phyloP scores from a whole-genome alignment of 768 basidiomycete species.

The Coprinopsis sp. region DNA sequence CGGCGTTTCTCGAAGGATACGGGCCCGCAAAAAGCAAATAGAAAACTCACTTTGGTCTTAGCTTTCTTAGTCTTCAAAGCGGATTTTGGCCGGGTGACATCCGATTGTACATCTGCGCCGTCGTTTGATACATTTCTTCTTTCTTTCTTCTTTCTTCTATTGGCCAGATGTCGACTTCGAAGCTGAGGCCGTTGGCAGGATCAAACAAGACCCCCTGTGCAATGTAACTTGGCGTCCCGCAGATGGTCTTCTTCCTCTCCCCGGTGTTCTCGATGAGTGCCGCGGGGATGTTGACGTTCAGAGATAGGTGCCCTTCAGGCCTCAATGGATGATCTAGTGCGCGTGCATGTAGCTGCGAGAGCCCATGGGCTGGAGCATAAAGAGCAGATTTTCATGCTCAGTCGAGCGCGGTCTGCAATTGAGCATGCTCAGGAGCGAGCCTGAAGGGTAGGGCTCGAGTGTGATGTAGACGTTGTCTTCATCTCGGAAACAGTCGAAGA shows the following conservation, averaged over 20 bases:
- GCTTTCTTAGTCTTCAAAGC: constrained; percentile 95
- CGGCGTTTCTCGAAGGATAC: background rate
- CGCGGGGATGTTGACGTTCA: constrained; percentile 84
- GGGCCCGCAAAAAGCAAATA: background rate
- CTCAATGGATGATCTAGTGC: constrained; percentile 95
- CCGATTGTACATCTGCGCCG: constrained; percentile 27
- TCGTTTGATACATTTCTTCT: constrained; percentile 38
- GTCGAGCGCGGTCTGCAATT: constrained; percentile 81
- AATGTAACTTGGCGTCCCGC: constrained; percentile 98
- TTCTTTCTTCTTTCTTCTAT: constrained; percentile 4
- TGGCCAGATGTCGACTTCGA: too few species aligned
- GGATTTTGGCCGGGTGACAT: constrained; percentile 46
- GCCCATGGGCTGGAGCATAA: constrained; percentile 90
- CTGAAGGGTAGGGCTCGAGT: constrained; percentile 86
- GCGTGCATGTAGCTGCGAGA: constrained; percentile 98
- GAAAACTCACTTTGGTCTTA: constrained; percentile 79
- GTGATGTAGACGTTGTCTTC: constrained; percentile 96
- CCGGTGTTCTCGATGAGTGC: constrained; percentile 95
- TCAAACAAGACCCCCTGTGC: constrained; percentile 97
- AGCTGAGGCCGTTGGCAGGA: constrained; percentile 92
- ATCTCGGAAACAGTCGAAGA: constrained; percentile 95
- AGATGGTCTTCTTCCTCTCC: constrained; percentile 98
- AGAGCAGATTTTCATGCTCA: constrained; percentile 90
- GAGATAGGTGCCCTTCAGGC: constrained; percentile 96
- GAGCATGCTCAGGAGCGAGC: constrained; percentile 88